phyloP scores from a whole-genome alignment of 1,284 basidiomycete genomes.

The Moesziomyces sp. region DNA sequence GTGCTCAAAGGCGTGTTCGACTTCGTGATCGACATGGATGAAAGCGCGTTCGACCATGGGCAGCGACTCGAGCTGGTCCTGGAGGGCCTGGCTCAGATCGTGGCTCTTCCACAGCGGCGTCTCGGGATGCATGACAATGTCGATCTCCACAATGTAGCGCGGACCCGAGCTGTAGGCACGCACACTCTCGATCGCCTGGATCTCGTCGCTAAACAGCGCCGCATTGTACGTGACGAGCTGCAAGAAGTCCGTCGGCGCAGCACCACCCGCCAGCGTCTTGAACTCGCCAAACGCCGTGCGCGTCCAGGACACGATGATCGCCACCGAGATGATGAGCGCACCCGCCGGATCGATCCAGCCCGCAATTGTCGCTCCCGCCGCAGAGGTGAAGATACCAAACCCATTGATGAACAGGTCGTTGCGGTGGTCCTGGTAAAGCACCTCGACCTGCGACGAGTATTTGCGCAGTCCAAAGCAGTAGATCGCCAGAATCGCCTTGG shows the following conservation, averaged over 20 bases:
- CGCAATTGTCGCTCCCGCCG: constrained; percentile 84
- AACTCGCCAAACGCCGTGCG: constrained; percentile 74
- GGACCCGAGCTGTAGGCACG: constrained; percentile 70
- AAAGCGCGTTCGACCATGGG: constrained; percentile 79
- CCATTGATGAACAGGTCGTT: constrained; percentile 74
- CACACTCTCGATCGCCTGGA: constrained; percentile 83
- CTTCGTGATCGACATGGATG: constrained; percentile 60
- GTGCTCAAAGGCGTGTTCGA: constrained; percentile 57
- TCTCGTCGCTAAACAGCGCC: constrained; percentile 76
- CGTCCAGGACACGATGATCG: constrained; percentile 83
- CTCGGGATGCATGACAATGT: constrained; percentile 89
- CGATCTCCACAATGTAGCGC: constrained; percentile 92
- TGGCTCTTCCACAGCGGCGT: constrained; percentile 92
- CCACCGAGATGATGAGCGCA: constrained; percentile 77
- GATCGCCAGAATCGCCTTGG: constrained; percentile 85
- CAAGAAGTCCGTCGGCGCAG: constrained; percentile 88
- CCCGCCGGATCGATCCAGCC: constrained; percentile 89
- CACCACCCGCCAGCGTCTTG: constrained; percentile 86
- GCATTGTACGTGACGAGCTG: constrained; percentile 90
- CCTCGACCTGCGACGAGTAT: constrained; percentile 86
- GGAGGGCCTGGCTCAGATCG: constrained; percentile 88
- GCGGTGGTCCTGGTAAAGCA: constrained; percentile 91
- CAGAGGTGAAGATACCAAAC: constrained; percentile 86
- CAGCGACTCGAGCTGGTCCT: constrained; percentile 91
- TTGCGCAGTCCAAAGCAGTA: constrained; percentile 84